Conservation (phyloP, 2,329 filamentous ascomycete species). For the Diaporthe citriasiana region DNA sequence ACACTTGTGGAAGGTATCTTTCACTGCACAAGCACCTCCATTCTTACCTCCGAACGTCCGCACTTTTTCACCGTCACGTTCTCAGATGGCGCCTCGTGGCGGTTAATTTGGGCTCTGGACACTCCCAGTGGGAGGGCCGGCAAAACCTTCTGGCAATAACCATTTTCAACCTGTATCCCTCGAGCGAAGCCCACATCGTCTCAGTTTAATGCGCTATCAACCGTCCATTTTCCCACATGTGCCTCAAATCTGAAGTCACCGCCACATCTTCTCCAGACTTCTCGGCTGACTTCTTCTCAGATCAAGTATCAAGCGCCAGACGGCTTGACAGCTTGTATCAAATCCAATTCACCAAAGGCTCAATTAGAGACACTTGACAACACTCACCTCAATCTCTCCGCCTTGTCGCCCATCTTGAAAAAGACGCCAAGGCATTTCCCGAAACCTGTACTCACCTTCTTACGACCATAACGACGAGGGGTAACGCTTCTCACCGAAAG, state of each 20-base stretch:
- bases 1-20: neutral
- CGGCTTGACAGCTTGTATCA: slow-evolving; percentile 17
- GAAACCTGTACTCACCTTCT: slow-evolving; percentile 4
- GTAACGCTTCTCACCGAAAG: slow-evolving; percentile 10
- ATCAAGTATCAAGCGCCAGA: slow-evolving; percentile 2
- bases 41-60: neutral
- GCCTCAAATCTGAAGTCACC: neutral
- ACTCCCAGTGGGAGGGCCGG: neutral
- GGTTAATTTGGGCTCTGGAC: neutral
- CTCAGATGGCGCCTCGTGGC: neutral
- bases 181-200: neutral
- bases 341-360: neutral
- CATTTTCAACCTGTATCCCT: neutral
- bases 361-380: slow-evolving; percentile 8
- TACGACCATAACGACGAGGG: slow-evolving; percentile 31
- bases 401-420: slow-evolving; percentile 23
- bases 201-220: neutral
- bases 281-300: slow-evolving; percentile 22
- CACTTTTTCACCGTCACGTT: neutral
- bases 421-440: slow-evolving; percentile 6
- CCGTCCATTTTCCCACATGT: neutral
- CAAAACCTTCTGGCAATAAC: neutral
- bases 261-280: neutral
- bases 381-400: neutral
- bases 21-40: neutral